Evolutionary conservation across 768 basidiomycete species (phyloP).

Genomic region (Trametes sanguinea): DNA sequence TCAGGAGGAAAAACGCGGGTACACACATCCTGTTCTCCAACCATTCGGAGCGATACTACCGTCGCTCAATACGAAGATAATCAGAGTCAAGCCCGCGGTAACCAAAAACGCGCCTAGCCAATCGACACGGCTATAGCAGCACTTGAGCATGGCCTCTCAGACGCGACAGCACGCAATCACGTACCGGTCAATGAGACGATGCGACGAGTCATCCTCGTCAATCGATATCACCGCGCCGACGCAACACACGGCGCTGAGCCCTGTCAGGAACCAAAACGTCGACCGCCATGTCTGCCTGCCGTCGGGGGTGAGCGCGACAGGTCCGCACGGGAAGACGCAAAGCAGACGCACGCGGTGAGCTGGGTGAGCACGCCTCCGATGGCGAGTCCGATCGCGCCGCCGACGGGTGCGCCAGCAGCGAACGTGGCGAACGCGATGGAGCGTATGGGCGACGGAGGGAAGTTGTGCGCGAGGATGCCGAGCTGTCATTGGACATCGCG

Average conservation of each 20-base stretch:
- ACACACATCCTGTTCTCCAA: constrained; percentile 61
- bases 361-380: constrained; percentile 76
- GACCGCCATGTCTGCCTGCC: constrained; percentile 62
- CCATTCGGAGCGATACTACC: constrained; percentile 58
- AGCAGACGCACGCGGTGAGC: constrained; percentile 38
- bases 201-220: constrained; percentile 49
- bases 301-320: background rate
- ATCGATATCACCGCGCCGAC: constrained; percentile 59
- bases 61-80: constrained; percentile 74
- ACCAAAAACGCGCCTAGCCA: constrained; percentile 74
- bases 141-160: too few species aligned
- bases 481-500: constrained; percentile 32
- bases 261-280: constrained; percentile 60
- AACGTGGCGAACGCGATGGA: constrained; percentile 83
- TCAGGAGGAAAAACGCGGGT: background rate
- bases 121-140: constrained; percentile 51
- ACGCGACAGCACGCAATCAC: background rate
- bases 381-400: constrained; percentile 67
- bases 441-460: constrained; percentile 67
- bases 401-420: constrained; percentile 82
- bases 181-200: constrained; percentile 31
- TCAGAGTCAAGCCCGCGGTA: constrained; percentile 65
- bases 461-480: constrained; percentile 80
- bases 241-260: constrained; percentile 52
- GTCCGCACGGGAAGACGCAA: background rate